phyloP scores from a whole-genome alignment of 495 filamentous ascomycete genomes.

The Daldinia caldariorum region DNA sequence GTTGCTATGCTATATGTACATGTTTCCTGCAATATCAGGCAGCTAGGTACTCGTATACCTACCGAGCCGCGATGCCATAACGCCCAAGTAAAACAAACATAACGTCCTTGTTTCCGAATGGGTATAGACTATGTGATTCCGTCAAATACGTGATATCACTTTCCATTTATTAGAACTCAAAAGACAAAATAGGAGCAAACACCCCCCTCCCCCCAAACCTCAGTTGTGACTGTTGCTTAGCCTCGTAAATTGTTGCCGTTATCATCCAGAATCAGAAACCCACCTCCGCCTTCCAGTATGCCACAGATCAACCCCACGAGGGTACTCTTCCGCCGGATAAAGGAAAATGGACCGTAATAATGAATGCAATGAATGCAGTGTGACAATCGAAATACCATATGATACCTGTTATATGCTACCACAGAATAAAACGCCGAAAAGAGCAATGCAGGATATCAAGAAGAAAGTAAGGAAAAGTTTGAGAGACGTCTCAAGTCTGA shows the following conservation, averaged over 20 bases:
- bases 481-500: slow-evolving; percentile 8
- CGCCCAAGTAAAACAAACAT: slow-evolving; percentile 14
- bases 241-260: slow-evolving; percentile 39
- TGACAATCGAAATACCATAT: not conserved
- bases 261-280: slow-evolving; percentile 38
- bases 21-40: slow-evolving; percentile 8
- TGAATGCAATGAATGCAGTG: slow-evolving; percentile 32
- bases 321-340: not conserved
- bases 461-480: slow-evolving; percentile 4
- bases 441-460: slow-evolving; percentile 36
- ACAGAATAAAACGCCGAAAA: slow-evolving; percentile 31
- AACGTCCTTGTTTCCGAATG: slow-evolving; percentile 27
- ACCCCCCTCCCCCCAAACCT: slow-evolving; percentile 14
- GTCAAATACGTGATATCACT: slow-evolving; percentile 43
- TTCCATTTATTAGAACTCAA: slow-evolving; percentile 19
- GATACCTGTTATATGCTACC: slow-evolving; percentile 18
- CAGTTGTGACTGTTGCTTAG: slow-evolving; percentile 35
- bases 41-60: slow-evolving; percentile 18
- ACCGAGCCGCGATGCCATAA: slow-evolving; percentile 12
- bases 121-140: slow-evolving; percentile 37
- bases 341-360: slow-evolving; percentile 26
- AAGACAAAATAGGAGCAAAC: slow-evolving; percentile 10
- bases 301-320: slow-evolving; percentile 1
- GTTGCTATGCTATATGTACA: slow-evolving; percentile 36
- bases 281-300: slow-evolving; percentile 4